phyloP scores from a whole-genome alignment of 441 rosid species.

The Populus tomentosa region DNA sequence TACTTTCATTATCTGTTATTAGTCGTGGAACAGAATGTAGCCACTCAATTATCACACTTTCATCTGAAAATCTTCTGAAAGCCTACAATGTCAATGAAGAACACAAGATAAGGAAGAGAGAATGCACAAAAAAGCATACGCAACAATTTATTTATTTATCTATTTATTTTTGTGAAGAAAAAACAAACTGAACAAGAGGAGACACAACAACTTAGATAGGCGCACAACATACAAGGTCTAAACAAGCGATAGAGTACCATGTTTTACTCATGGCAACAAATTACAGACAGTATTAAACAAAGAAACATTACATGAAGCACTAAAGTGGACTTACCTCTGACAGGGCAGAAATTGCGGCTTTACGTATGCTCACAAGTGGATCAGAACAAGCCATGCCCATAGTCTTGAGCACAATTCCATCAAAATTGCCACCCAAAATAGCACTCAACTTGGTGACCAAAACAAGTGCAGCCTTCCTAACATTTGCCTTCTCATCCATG shows the following conservation, averaged over 20 bases:
- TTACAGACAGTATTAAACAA: constrained; percentile 4
- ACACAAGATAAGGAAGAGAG: constrained; percentile 13
- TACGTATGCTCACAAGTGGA: constrained; percentile 88
- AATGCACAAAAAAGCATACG: neutral
- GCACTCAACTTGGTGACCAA: constrained; percentile 65
- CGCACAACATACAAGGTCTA: neutral
- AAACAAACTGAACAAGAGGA: neutral
- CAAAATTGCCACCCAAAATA: constrained; percentile 61
- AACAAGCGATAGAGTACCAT: neutral
- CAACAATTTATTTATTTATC: neutral
- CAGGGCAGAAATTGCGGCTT: constrained; percentile 83
- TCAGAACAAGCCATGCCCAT: constrained; percentile 92
- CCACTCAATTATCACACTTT: constrained; percentile 67
- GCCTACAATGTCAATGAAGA: constrained; percentile 38
- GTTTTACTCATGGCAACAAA: neutral
- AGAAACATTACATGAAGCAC: neutral
- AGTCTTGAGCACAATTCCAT: constrained; percentile 60
- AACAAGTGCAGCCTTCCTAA: constrained; percentile 77
- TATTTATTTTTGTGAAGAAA: too few relatives aligned
- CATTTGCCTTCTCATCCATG: constrained; percentile 86
- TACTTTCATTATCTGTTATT: constrained; percentile 77
- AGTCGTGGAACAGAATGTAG: constrained; percentile 83
- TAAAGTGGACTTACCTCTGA: constrained; percentile 65
- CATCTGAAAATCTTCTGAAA: constrained; percentile 57
- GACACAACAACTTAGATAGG: neutral